Evolutionary conservation across 164 flowering plant genomes (phyloP).

Genomic region (Vitis amurensis): DNA sequence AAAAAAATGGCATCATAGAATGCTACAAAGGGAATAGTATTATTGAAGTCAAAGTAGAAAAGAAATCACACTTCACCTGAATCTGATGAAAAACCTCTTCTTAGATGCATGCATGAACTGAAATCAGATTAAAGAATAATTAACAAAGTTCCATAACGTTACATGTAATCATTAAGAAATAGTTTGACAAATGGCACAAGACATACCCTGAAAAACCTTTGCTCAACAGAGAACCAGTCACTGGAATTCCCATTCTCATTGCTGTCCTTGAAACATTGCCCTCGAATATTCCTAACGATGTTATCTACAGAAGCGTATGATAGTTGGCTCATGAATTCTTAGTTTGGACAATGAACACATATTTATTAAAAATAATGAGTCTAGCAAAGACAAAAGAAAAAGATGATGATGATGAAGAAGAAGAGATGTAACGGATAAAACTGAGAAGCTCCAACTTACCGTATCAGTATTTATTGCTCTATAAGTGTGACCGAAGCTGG

Average conservation of each 20-base stretch:
- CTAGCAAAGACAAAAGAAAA: neutral
- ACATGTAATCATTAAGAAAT: neutral
- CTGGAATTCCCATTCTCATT: slow-evolving; percentile 14
- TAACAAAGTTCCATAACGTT: neutral
- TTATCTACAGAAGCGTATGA: slow-evolving; percentile 14
- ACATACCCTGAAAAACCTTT: slow-evolving; percentile 24
- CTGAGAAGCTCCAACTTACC: slow-evolving; percentile 7
- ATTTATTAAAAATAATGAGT: neutral
- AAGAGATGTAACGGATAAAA: neutral
- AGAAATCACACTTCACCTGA: slow-evolving; percentile 41
- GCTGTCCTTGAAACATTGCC: slow-evolving; percentile 23
- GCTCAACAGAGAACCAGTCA: slow-evolving; percentile 13
- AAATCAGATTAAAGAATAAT: slow-evolving; percentile 6
- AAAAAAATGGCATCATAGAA: neutral
- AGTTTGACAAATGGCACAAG: neutral
- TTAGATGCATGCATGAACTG: slow-evolving; percentile 34
- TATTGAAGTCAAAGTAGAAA: neutral
- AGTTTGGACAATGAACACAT: neutral
- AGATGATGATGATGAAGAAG: neutral
- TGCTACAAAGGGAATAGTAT: neutral
- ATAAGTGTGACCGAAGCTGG: slow-evolving; percentile 14
- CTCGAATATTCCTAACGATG: slow-evolving; percentile 19
- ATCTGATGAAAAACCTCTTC: slow-evolving; percentile 51
- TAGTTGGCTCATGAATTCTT: neutral
- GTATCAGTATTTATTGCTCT: slow-evolving; percentile 21